These are phyloP conservation scores for Thalassiosira mediterranea DNA, from an alignment of 352 stramenopile genomes.

Conservation along the genomic window DNA sequence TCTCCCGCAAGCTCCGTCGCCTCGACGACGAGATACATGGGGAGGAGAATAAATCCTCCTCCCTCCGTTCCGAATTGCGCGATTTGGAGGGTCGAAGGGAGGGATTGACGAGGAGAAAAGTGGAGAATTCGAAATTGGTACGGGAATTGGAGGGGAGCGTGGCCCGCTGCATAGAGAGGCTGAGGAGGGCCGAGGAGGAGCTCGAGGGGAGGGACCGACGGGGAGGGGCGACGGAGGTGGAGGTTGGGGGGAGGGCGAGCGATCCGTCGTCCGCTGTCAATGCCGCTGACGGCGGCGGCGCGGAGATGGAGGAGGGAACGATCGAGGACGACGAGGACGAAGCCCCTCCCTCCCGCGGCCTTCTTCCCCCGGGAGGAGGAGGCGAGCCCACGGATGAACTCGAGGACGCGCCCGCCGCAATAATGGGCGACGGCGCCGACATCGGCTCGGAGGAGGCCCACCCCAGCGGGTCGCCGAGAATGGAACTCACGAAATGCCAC, in stretches of 20 bases:
- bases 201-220: not conserved
- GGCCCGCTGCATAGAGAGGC: constrained; percentile 24
- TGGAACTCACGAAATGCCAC: no score
- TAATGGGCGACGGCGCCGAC: not conserved
- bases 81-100: constrained; percentile 14
- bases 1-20: constrained; percentile 16
- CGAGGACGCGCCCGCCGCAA: no score
- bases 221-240: not conserved
- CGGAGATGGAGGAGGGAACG: not conserved
- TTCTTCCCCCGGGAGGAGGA: not conserved
- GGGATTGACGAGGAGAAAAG: constrained; percentile 20
- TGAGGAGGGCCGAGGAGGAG: constrained; percentile 6
- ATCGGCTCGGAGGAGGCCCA: constrained; percentile 16
- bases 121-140: constrained; percentile 27
- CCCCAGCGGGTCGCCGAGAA: no score
- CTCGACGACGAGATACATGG: constrained; percentile 20
- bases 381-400: no score
- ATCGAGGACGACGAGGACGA: not conserved
- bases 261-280: not conserved
- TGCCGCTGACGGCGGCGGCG: not conserved
- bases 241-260: not conserved
- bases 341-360: not conserved
- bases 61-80: constrained; percentile 20
- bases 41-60: constrained; percentile 10
- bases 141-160: constrained; percentile 27